Base-by-base conservation (phyloP, 306 rosid species). In the Urtica urens region DNA sequence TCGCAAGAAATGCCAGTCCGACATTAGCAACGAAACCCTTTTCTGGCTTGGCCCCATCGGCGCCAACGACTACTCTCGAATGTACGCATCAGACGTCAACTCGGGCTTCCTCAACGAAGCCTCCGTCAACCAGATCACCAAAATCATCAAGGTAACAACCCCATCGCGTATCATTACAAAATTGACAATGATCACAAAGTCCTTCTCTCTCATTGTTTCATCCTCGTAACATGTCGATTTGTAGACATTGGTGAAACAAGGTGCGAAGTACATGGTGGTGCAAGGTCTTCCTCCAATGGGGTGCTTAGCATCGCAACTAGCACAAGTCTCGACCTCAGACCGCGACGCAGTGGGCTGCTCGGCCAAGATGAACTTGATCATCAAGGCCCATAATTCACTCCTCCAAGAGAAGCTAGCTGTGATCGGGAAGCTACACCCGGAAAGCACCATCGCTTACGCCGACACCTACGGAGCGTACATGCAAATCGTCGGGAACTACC, bases 241-340 rank as follows among this genome's bases (percentile, higher is more conserved):
- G 37, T 44, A 63, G 62, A 1, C 29, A 0, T 0, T 55, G 44
- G 25, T 63, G 42, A 45, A 27, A 37, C 39, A 15, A 21, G 69
- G 69, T 5, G 69, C 62, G 1, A 33, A 23, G 34, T 63, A 46
- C 39, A 23, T 63, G 0, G 57, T 63, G n/a, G 62, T 63, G 29
- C 69, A 63, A 39, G 69, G 69, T 55, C 27, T 63, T 6, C 69
- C 62, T 8, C 62, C 69, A 3, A 7, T 52, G 31, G 62, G 69
- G 7, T 63, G 69, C 55, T 37, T 29, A 5, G 44, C 69, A 6
- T 17, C 57, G 42, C 49, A 54, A 3, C 25, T 63, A 26, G 10
- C 62, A 10, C 10, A 7, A 9, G 21, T 34, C 22, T 24, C 50
- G 3, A 5, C 3, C 2, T 9, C 10, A 0, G 57, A 63, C 25